phyloP scores from a whole-genome alignment of 75 land plant genomes.

The Gnetum montanum region DNA sequence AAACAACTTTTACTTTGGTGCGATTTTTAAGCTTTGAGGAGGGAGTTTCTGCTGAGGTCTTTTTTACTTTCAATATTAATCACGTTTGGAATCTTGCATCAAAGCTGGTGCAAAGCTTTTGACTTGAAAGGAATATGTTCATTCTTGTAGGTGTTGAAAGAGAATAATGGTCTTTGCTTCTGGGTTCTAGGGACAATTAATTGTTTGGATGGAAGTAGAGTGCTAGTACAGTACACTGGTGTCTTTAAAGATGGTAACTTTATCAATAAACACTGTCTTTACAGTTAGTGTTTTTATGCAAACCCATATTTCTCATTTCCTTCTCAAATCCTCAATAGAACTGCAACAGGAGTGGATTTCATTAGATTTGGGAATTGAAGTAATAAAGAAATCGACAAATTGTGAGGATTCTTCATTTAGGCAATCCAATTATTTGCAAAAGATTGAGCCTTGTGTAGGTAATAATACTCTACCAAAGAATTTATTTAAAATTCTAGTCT shows the following conservation, averaged over 20 bases:
- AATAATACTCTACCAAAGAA: conserved; percentile 11
- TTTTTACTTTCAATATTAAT: too few species aligned
- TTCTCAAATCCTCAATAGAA: too few species aligned
- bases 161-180: neutral
- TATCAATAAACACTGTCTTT: too few species aligned
- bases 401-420: neutral
- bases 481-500: neutral
- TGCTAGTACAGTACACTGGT: conserved; percentile 8
- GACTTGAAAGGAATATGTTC: too few species aligned
- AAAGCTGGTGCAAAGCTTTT: too few species aligned
- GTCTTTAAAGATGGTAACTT: conserved; percentile 6
- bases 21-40: conserved; percentile 1
- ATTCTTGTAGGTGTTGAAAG: conserved; percentile 15
- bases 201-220: conserved; percentile 5
- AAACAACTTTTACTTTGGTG: conserved; percentile 4
- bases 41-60: conserved; percentile 6
- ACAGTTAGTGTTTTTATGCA: too few species aligned
- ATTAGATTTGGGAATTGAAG: neutral
- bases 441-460: conserved; percentile 8
- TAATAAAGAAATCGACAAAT: neutral
- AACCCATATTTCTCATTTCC: neutral
- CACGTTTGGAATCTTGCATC: too few species aligned
- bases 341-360: conserved; percentile 10
- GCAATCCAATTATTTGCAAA: conserved; percentile 3
- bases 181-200: conserved; percentile 15